Evolutionary conservation across 179 eudicot genomes (phyloP).

Genomic region (Patellifolia procumbens): DNA sequence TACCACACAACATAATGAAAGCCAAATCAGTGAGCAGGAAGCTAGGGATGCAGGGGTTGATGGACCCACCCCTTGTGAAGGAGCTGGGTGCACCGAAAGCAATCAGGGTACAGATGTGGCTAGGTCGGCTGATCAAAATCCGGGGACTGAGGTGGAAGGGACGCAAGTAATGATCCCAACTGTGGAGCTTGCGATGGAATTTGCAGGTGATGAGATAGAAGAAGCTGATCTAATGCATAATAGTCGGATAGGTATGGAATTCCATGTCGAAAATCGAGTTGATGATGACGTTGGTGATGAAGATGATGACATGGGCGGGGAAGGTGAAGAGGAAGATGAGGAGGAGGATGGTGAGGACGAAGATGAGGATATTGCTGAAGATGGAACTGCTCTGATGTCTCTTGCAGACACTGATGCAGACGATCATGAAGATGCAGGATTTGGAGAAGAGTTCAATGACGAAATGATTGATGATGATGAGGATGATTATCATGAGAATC

Average conservation of each 20-base stretch:
- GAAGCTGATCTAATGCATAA: conserved; percentile 59
- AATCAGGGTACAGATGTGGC: conserved; percentile 41
- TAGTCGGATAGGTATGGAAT: conserved; percentile 62
- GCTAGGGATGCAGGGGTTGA: conserved; percentile 41
- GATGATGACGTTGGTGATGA: conserved; percentile 87
- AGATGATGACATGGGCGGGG: conserved; percentile 97
- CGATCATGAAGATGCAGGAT: conserved; percentile 87
- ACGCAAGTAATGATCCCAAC: conserved; percentile 40
- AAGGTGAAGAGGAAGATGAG: conserved; percentile 89
- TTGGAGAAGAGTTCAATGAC: conserved; percentile 93
- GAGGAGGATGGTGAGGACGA: conserved; percentile 96
- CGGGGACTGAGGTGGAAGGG: conserved; percentile 64
- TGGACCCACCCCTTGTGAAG: conserved; percentile 45
- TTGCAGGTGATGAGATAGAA: conserved; percentile 79
- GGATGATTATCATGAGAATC: conserved; percentile 89
- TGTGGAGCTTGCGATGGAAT: conserved; percentile 62
- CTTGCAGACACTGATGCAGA: conserved; percentile 96
- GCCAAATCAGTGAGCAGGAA: conserved; percentile 42
- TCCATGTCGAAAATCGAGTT: conserved; percentile 77
- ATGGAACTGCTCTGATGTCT: conserved; percentile 94
- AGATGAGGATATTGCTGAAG: conserved; percentile 94
- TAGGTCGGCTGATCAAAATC: conserved; percentile 61
- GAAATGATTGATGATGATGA: conserved; percentile 96
- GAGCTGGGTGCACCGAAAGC: conserved; percentile 39
- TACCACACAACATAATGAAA: conserved; percentile 42